phyloP scores from a whole-genome alignment of 331 rosid genomes.

The Dryas integrifolia region DNA sequence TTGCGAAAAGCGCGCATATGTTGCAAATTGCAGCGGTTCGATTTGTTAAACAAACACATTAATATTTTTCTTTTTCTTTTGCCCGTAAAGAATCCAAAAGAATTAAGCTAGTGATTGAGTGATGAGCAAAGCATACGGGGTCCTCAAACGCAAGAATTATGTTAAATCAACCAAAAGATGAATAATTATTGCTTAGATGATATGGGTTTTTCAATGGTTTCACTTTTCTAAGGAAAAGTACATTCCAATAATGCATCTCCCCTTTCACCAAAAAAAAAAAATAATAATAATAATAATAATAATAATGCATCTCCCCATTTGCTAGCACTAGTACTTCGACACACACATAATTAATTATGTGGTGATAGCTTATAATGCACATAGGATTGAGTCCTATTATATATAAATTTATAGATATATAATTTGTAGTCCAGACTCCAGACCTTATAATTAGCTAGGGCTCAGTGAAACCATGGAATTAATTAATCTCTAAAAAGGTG shows the following conservation, averaged over 20 bases:
- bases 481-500: neutral
- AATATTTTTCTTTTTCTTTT: neutral
- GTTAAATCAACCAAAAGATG: conserved; percentile 8
- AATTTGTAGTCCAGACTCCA: neutral
- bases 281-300: too few relatives aligned
- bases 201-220: neutral
- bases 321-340: neutral
- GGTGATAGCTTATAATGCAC: neutral
- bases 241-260: conserved; percentile 10
- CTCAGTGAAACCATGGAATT: neutral
- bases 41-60: neutral
- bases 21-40: neutral
- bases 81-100: neutral
- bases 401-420: neutral
- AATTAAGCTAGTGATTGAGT: neutral
- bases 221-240: conserved; percentile 19
- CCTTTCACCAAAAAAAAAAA: too few relatives aligned
- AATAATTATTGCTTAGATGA: conserved; percentile 15
- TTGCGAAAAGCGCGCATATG: neutral
- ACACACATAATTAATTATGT: neutral
- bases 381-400: neutral
- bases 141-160: neutral
- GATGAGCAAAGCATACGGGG: conserved; percentile 16
- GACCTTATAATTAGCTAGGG: neutral
- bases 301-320: conserved; percentile 14